Evolutionary conservation across 345 rosid genomes (phyloP).

Genomic region (Schrenkiella parvula): DNA sequence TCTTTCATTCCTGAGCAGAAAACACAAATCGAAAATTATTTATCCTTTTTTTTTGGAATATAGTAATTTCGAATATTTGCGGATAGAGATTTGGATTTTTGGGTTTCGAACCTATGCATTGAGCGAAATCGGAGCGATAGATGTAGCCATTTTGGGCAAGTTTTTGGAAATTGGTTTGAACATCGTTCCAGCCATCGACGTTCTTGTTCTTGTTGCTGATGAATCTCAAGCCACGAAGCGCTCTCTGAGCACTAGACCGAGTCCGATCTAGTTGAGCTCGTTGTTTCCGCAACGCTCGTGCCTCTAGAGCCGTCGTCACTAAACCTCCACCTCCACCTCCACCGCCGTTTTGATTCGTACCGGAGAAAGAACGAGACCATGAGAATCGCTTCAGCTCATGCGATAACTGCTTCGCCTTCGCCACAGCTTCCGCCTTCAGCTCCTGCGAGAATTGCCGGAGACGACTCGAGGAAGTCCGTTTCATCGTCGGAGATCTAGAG

Average conservation of each 20-base stretch:
- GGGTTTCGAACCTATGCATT: conserved; percentile 75
- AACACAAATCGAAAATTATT: no score
- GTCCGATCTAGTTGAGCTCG: conserved; percentile 91
- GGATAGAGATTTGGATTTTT: neutral
- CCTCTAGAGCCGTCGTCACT: conserved; percentile 68
- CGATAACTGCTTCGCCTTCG: conserved; percentile 81
- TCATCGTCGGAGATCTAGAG: conserved; percentile 69
- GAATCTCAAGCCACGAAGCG: conserved; percentile 81
- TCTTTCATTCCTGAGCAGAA: conserved; percentile 73
- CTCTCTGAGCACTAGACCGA: conserved; percentile 82
- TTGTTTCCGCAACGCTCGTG: conserved; percentile 78
- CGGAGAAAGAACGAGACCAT: conserved; percentile 56
- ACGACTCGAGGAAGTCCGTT: conserved; percentile 59
- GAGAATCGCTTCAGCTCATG: conserved; percentile 80
- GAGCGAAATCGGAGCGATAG: conserved; percentile 81
- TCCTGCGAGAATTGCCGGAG: conserved; percentile 85
- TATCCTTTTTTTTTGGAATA: no score
- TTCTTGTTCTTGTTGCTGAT: conserved; percentile 59
- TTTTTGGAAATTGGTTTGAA: conserved; percentile 64
- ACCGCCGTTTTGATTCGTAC: conserved; percentile 28
- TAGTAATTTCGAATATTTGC: no score
- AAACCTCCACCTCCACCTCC: conserved; percentile 37
- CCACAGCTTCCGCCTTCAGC: conserved; percentile 90
- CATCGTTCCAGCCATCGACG: conserved; percentile 74
- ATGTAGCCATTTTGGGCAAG: conserved; percentile 72